Base-by-base conservation (phyloP, 805 yeast species). In the Candida methanosorbosa region DNA sequence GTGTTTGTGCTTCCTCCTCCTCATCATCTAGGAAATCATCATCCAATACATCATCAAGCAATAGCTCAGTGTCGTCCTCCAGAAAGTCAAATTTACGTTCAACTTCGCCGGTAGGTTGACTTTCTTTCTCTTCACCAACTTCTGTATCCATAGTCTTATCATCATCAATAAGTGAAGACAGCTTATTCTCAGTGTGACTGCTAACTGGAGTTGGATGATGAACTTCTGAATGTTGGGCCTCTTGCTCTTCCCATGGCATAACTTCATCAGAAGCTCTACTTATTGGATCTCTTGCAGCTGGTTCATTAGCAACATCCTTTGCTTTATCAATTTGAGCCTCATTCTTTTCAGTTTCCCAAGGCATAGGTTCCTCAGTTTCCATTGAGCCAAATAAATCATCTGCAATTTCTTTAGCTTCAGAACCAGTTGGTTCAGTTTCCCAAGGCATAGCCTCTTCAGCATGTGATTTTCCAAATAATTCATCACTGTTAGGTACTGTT, bases 51-150 rank as follows among this genome's bases (percentile, higher is more conserved):
- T 54, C 59, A 23, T 53, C 61, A 12, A 54, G 28, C 3, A 69
- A 45, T 3, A 66, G 44, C 21, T 68, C 74, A 36, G 63, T 67
- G 37, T 68, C 74, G 6, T 59, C 59, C 26, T 64, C 68, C 26
- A 68, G 48, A 35, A 64, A 63, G 8, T 60, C 57, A 29, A 65
- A 54, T 30, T 66, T 69, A 7, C 15, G 9, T 4, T 8, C 16
- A 7, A 7, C 17, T 7, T 26, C 28, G 7, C 8, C 15, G 18
- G 6, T 6, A 26, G 5, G 12, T n/a, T n/a, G n/a, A n/a, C n/a
- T n/a, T n/a, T n/a, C n/a, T n/a, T n/a, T n/a, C n/a, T 26, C 9
- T 5, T 26, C 28, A 11, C 17, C 18, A 6, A 11, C 17, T 6
- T 9, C 30, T 18, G 18, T 23, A n/a, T n/a, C n/a, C n/a, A n/a